Evolutionary conservation across 768 basidiomycete genomes (phyloP), one percentile per base, ranked within the genome.

Genomic region (Tephrocybe sp.): DNA sequence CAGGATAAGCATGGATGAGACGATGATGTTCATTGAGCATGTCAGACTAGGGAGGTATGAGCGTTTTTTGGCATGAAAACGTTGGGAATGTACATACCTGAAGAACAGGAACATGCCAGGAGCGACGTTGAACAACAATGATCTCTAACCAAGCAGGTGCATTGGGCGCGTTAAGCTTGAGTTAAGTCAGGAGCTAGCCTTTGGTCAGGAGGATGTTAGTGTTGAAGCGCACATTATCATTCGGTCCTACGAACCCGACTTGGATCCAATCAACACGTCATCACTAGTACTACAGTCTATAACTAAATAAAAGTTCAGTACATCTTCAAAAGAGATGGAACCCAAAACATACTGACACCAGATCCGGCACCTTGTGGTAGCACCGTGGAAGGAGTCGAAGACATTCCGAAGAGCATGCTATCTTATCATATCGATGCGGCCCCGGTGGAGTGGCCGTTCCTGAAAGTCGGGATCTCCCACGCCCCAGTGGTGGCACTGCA

Each of bases 111-210:
- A 95, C 5, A 92, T 72, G 2, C 86, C 49, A 69, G 97, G 95
- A 0, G 89, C 92, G 11, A 75, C 53, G 5, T 9, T 90, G 77
- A 1, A 72, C 76, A 2, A 78, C 81, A 45, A 95, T 81, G 56
- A 97, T 92, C 64, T 97, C 92, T 16, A 94, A 77, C 83, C 86
- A 97, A 15, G 91, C 94, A 48, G 89, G 87, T 0, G 87, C 86
- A 52, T 86, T 84, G 0, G 94, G 92, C 1, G 95, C 94, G 53
- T 97, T 91, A 16, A 90, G 69, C 67, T 98, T 97, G 51, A 96
- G 78, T 62, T 96, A 96, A 15, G 92, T 89, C 0, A 93, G 89
- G 37, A 95, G 75, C 82, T 91, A 67, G 19, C 34, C 3, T 12
- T n/a, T n/a, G n/a, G n/a, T n/a, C n/a, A n/a, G n/a, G 18, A 15